Percentiles rank a stretch among this genome's conserved stretches.
These are phyloP conservation scores for Solanum hybrid DNA, from an alignment of 305 asterid species.

Conservation along the genomic window DNA sequence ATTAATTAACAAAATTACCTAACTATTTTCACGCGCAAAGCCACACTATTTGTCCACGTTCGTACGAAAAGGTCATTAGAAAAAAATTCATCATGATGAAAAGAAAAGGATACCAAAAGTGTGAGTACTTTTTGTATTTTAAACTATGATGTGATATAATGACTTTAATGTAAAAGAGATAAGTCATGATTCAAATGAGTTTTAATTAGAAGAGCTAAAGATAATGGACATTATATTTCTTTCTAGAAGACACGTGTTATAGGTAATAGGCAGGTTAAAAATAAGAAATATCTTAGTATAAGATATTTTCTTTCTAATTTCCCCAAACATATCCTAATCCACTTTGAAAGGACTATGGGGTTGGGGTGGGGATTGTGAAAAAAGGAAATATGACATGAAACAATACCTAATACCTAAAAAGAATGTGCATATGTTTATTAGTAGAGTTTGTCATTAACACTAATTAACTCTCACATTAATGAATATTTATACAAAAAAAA, in stretches of 20 bases:
- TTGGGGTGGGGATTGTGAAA: background rate
- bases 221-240: background rate
- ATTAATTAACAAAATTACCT: background rate
- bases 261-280: no score
- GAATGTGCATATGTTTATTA: background rate
- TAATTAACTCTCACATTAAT: background rate
- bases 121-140: background rate
- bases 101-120: background rate
- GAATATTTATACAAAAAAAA: background rate
- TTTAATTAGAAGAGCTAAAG: background rate
- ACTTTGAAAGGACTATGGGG: background rate
- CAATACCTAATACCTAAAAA: background rate
- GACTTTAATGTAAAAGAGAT: background rate
- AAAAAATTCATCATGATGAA: background rate
- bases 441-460: background rate
- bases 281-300: background rate
- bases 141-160: background rate
- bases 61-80: background rate
- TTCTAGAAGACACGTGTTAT: background rate
- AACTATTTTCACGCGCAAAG: conserved; percentile 1
- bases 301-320: background rate
- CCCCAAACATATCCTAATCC: background rate
- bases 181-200: background rate
- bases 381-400: background rate
- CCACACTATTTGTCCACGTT: background rate